These are phyloP conservation scores for Phaeodactylum tricornutum DNA, from an alignment of 108 stramenopile species.

Conservation along the genomic window DNA sequence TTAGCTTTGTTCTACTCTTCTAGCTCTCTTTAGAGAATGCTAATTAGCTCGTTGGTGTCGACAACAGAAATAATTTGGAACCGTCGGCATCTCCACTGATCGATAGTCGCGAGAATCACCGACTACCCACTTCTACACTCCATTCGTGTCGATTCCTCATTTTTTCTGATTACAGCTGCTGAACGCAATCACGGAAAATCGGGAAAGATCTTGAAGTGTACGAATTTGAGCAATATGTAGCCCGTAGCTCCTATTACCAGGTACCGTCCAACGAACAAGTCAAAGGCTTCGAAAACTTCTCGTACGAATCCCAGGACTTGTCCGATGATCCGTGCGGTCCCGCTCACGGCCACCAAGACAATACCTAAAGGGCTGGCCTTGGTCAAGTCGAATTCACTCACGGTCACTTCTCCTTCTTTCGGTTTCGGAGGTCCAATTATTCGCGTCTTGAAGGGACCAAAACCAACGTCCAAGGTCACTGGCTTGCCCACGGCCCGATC, in stretches of 20 bases:
- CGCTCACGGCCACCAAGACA: slow-evolving; percentile 39
- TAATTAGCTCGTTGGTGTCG: no score
- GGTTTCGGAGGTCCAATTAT: slow-evolving; percentile 65
- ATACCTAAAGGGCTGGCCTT: slow-evolving; percentile 22
- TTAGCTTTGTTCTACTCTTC: no score
- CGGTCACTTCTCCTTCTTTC: slow-evolving; percentile 24
- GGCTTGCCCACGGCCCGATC: slow-evolving; percentile 79
- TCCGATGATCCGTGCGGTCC: slow-evolving; percentile 57
- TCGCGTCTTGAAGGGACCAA: slow-evolving; percentile 74
- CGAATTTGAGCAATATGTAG: slow-evolving; percentile 80
- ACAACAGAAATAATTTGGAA: no score
- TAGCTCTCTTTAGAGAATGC: no score
- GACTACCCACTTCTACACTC: no score
- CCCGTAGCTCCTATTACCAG: slow-evolving; percentile 73
- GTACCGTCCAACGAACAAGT: slow-evolving; percentile 84
- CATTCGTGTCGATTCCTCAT: no score
- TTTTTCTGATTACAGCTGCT: neutral
- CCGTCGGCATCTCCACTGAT: no score
- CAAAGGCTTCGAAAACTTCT: slow-evolving; percentile 64
- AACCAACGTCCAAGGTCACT: slow-evolving; percentile 81
- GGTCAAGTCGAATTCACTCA: slow-evolving; percentile 29
- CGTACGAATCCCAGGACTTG: slow-evolving; percentile 52
- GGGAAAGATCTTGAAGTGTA: slow-evolving; percentile 90
- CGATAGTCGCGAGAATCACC: no score
- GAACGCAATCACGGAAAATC: slow-evolving; percentile 52